Conservation (phyloP, 2,329 filamentous ascomycete species). For the Trichoderma koningii region DNA sequence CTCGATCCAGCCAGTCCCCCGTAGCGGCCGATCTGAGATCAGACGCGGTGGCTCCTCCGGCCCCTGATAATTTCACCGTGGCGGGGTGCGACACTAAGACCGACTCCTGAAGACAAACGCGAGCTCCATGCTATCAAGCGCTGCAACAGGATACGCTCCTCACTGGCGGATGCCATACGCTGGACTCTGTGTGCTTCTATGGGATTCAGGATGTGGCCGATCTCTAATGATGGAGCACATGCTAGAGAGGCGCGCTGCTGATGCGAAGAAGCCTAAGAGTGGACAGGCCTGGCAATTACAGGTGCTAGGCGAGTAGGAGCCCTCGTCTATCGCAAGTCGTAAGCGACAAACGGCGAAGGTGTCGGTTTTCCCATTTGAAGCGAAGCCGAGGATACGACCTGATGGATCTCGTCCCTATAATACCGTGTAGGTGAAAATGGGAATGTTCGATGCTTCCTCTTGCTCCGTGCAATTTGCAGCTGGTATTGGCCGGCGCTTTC, state of each 20-base stretch:
- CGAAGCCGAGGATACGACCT: background rate
- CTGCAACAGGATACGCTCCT: background rate
- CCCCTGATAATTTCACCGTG: constrained; percentile 24
- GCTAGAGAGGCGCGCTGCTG: background rate
- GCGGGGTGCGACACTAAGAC: constrained; percentile 22
- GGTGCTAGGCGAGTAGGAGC: background rate
- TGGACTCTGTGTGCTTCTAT: background rate
- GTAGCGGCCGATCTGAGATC: constrained; percentile 24
- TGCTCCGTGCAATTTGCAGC: constrained; percentile 11
- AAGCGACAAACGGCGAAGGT: background rate
- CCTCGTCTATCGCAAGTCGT: constrained; percentile 2
- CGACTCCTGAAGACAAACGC: constrained; percentile 18
- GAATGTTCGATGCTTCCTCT: background rate
- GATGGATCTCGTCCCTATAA: background rate
- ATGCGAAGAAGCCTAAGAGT: background rate
- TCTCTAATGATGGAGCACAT: background rate
- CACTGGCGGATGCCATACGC: constrained; percentile 9
- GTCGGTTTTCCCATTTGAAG: background rate
- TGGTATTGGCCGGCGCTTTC: background rate
- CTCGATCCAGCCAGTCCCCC: background rate
- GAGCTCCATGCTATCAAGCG: background rate
- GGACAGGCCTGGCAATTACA: background rate
- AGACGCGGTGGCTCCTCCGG: constrained; percentile 6
- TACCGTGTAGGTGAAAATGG: background rate
- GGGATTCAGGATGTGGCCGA: too few species aligned